Percentiles rank a stretch among this genome's conserved stretches.
Conservation (phyloP, 2,329 filamentous ascomycete species). For the Xylariaceae sp. region DNA sequence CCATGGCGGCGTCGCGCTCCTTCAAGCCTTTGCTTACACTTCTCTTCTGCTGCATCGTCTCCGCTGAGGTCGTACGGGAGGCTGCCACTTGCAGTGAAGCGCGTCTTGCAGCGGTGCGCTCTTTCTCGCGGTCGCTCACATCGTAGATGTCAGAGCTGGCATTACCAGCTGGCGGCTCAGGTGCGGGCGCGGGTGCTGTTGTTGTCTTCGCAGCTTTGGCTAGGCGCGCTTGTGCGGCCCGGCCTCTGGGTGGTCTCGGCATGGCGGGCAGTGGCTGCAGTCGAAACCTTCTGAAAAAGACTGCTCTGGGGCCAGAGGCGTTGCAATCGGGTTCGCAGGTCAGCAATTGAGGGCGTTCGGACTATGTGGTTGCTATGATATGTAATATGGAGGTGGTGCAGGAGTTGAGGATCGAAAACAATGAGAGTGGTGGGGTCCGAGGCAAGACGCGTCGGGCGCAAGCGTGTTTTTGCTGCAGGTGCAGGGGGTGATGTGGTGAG, state of each 20-base stretch:
- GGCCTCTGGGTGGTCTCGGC: slow-evolving; percentile 29
- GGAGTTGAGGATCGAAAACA: neutral
- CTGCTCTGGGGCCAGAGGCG: neutral
- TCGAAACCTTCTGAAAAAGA: neutral
- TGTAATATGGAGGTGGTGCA: neutral
- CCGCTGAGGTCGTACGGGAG: slow-evolving; percentile 10
- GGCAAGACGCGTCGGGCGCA: too few relatives aligned
- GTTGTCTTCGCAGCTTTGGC: slow-evolving; percentile 21
- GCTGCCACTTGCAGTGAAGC: slow-evolving; percentile 21
- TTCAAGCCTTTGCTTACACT: slow-evolving; percentile 23
- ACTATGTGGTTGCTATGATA: neutral
- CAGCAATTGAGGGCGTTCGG: too few relatives aligned
- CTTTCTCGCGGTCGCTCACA: slow-evolving; percentile 33
- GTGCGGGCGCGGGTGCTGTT: slow-evolving; percentile 7
- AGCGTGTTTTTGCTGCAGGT: too few relatives aligned
- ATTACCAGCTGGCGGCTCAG: slow-evolving; percentile 8
- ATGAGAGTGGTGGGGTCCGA: neutral
- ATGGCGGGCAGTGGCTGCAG: slow-evolving; percentile 13
- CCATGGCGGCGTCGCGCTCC: slow-evolving; percentile 31
- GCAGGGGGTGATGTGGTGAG: too few relatives aligned
- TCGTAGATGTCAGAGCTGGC: slow-evolving; percentile 32
- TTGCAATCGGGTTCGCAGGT: too few relatives aligned
- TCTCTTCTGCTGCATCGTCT: slow-evolving; percentile 21
- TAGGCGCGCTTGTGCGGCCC: slow-evolving; percentile 27
- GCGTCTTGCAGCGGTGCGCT: slow-evolving; percentile 23